phyloP scores from a whole-genome alignment of 192 early-diverging fungal genomes.

The Haplosporangium gracile region DNA sequence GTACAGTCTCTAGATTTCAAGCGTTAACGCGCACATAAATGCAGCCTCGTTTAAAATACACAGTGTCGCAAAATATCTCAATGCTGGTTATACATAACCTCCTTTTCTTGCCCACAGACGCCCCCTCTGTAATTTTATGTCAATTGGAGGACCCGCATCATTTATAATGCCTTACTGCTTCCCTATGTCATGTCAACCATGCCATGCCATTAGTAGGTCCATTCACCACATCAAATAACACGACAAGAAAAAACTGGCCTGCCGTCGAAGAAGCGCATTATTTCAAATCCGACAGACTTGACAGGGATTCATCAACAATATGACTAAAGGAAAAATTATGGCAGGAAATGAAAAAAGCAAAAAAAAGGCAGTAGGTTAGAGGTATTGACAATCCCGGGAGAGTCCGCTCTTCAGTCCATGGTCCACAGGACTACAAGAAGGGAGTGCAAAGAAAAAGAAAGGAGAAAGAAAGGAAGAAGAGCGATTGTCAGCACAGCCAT shows the following conservation, averaged over 20 bases:
- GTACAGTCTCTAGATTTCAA: too few species aligned
- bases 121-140: background rate
- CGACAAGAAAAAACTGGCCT: background rate
- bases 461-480: background rate
- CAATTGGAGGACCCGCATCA: background rate
- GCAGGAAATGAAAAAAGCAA: background rate
- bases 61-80: background rate
- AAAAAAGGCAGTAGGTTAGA: background rate
- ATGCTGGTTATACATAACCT: background rate
- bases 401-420: background rate
- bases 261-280: background rate
- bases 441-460: background rate
- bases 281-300: slow-evolving; percentile 2
- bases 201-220: background rate
- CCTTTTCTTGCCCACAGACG: background rate
- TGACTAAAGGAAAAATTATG: background rate
- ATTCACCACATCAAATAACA: slow-evolving; percentile 1
- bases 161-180: background rate
- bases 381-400: background rate
- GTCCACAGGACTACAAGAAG: background rate
- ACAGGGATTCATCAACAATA: background rate
- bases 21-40: background rate
- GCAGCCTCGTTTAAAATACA: background rate
- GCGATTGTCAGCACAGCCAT: slow-evolving; percentile 1
- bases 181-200: background rate